Percentiles rank a stretch among this genome's conserved stretches.
These are phyloP conservation scores for Spergularia marina DNA, from an alignment of 148 eudicot species.

Conservation along the genomic window DNA sequence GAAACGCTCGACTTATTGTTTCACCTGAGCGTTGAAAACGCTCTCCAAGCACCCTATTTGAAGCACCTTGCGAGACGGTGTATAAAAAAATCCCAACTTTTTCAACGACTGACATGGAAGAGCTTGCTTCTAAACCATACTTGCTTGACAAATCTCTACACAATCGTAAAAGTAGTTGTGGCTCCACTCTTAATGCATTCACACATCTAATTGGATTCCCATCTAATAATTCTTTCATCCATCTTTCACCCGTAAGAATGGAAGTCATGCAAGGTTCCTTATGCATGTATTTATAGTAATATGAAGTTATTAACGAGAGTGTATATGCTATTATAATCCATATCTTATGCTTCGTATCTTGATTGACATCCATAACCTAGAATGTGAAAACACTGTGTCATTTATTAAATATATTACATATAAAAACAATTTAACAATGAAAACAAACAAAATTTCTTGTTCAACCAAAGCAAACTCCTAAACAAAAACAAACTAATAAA, in stretches of 20 bases:
- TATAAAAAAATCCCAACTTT: conserved; percentile 12
- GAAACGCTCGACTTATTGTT: neutral
- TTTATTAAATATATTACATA: too few species aligned
- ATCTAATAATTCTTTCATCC: conserved; percentile 11
- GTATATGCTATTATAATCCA: too few species aligned
- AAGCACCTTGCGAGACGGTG: neutral
- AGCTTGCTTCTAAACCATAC: neutral
- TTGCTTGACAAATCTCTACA: neutral
- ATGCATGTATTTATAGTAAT: conserved; percentile 3
- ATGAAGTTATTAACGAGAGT: neutral
- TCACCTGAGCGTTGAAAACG: conserved; percentile 7
- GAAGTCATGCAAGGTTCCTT: conserved; percentile 18
- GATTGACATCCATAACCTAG: too few species aligned
- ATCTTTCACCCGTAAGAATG: neutral
- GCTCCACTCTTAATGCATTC: neutral
- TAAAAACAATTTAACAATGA: too few species aligned
- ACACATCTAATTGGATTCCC: neutral
- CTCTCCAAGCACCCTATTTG: neutral
- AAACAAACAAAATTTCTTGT: too few species aligned
- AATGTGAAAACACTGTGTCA: too few species aligned
- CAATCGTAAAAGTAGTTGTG: neutral
- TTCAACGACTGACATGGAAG: neutral
- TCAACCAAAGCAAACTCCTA: too few species aligned
- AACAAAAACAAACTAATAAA: too few species aligned
- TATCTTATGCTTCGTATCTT: too few species aligned